Conservation (phyloP, 1,284 basidiomycete genomes). For the Puccinia polysora region DNA sequence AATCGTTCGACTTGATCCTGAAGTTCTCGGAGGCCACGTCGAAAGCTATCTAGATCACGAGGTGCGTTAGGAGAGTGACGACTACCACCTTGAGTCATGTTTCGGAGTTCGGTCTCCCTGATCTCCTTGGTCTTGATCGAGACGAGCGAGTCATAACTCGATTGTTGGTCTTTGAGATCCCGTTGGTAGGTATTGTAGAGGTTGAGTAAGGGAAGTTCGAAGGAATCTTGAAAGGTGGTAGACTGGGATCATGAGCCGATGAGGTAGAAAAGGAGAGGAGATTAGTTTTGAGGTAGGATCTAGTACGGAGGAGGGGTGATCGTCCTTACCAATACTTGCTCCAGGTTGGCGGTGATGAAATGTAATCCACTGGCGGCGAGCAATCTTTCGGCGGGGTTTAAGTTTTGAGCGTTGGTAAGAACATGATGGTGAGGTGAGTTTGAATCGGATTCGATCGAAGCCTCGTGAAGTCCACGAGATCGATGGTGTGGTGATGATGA, state of each 20-base stretch:
- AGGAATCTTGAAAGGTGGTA: slow-evolving; percentile 48
- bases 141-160: slow-evolving; percentile 47
- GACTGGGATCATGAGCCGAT: slow-evolving; percentile 44
- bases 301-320: background rate
- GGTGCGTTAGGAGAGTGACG: slow-evolving; percentile 43
- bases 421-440: background rate
- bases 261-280: background rate
- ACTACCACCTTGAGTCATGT: slow-evolving; percentile 45
- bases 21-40: slow-evolving; percentile 47
- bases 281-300: background rate
- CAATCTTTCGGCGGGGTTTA: slow-evolving; percentile 46
- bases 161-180: slow-evolving; percentile 45
- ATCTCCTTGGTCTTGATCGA: slow-evolving; percentile 48
- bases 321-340: slow-evolving; percentile 47
- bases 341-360: slow-evolving; percentile 48
- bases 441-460: background rate
- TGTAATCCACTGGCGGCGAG: slow-evolving; percentile 48
- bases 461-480: no score
- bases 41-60: slow-evolving; percentile 48
- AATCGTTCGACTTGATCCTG: slow-evolving; percentile 49
- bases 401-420: background rate
- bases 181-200: slow-evolving; percentile 47
- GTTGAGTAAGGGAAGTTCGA: slow-evolving; percentile 48
- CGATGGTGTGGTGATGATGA: background rate
- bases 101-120: slow-evolving; percentile 48